Percentiles rank a stretch among this genome's conserved stretches.
These are phyloP conservation scores for Mycena polygramma DNA, from an alignment of 768 basidiomycete species.

Conservation along the genomic window DNA sequence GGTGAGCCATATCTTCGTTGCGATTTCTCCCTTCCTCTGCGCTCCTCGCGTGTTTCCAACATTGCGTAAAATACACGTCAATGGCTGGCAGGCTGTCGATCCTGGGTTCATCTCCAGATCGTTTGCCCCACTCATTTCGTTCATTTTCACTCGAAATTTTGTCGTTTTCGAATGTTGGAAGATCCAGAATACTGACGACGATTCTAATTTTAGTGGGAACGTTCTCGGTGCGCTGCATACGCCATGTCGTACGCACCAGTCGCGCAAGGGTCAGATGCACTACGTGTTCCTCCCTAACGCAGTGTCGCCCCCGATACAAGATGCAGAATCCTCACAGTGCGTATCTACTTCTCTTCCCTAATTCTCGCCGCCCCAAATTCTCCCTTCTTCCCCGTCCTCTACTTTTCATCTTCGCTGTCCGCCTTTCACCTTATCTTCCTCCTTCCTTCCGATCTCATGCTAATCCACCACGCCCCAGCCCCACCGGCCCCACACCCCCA, in stretches of 20 bases:
- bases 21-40: background rate
- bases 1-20: slow-evolving; percentile 7
- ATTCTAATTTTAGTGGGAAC: slow-evolving; percentile 11
- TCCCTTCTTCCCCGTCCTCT: background rate
- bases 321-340: slow-evolving; percentile 9
- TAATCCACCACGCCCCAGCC: background rate
- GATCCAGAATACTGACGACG: background rate
- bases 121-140: background rate
- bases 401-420: too few species aligned
- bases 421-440: too few species aligned
- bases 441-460: background rate
- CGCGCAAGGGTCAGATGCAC: slow-evolving; percentile 17
- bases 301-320: slow-evolving; percentile 16
- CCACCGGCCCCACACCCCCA: background rate
- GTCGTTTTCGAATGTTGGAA: background rate
- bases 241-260: slow-evolving; percentile 8
- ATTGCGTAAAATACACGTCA: slow-evolving; percentile 23
- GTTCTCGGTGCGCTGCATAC: slow-evolving; percentile 23
- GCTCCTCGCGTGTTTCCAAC: background rate
- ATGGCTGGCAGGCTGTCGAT: background rate
- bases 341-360: background rate
- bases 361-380: too few species aligned
- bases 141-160: background rate
- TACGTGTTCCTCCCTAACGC: slow-evolving; percentile 19
- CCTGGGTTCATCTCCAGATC: background rate